phyloP scores from a whole-genome alignment of 148 eudicot species.

The Rhododendron mucronatum region DNA sequence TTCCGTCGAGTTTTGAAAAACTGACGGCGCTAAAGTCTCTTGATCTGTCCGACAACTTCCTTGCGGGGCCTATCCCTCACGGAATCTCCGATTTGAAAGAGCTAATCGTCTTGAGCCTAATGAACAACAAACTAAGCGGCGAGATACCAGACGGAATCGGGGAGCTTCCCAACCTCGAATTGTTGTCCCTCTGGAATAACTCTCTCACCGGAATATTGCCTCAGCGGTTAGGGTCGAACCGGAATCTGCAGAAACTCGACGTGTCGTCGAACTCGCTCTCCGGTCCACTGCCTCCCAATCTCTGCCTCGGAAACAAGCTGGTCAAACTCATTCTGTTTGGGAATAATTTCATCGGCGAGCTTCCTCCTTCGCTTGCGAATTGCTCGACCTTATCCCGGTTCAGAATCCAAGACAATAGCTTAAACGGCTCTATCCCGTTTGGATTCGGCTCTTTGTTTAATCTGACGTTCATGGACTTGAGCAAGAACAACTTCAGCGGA shows the following conservation, averaged over 20 bases:
- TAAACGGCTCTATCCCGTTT: conserved; percentile 61
- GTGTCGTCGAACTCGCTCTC: conserved; percentile 68
- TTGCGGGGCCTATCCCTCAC: conserved; percentile 62
- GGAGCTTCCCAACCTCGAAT: conserved; percentile 50
- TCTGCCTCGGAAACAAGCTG: conserved; percentile 59
- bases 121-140: conserved; percentile 58
- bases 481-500: conserved; percentile 64
- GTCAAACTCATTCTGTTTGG: conserved; percentile 60
- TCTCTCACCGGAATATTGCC: conserved; percentile 71
- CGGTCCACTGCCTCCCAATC: conserved; percentile 58
- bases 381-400: conserved; percentile 62
- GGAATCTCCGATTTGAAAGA: conserved; percentile 41
- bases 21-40: conserved; percentile 34
- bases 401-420: conserved; percentile 51
- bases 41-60: conserved; percentile 61
- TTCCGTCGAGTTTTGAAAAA: conserved; percentile 48
- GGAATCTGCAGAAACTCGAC: conserved; percentile 51
- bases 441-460: conserved; percentile 68
- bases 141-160: conserved; percentile 62
- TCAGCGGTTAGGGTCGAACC: conserved; percentile 50
- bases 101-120: conserved; percentile 38
- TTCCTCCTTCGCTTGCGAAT: conserved; percentile 60
- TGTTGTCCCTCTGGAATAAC: conserved; percentile 65
- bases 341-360: conserved; percentile 41
- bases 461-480: conserved; percentile 54